Base-by-base conservation (phyloP, 495 filamentous ascomycete species). In the Annulohypoxylon maeteangense region DNA sequence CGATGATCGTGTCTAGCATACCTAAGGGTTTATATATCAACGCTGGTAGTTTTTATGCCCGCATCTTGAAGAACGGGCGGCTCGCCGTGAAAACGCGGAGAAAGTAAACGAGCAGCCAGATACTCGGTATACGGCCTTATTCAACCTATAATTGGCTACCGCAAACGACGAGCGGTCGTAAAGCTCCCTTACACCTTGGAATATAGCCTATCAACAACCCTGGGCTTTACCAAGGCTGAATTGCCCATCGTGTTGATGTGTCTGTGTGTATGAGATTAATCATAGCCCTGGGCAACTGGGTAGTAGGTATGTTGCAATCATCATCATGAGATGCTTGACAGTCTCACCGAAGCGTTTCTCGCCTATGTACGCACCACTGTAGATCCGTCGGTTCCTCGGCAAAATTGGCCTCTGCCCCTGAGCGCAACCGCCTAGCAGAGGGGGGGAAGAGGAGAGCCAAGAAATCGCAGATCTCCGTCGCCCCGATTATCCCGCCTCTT, bases 371-470 rank as follows among this genome's bases (percentile, higher is more conserved):
- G 38, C 29, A 20, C 45, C 57, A 18, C 61, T 42, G 40, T 11
- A 36, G 51, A 71, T 71, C 62, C 42, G 51, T 50, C 57, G 58
- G 57, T 29, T 71, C 23, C 14, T 58, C 57, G 68, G 68, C 62
- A 48, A 62, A 48, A 31, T 18, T 40, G 11, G 11, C 36, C 12
- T n/a, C 4, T 38, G 12, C 36, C 36, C 36, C 36, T 40, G 36
- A 40, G 12, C 11, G 27, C 50, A 51, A 51, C 42, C 25, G 25
- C 4, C 10, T 20, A 42, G 40, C 16, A 18, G 40, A 44, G n/a
- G 20, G 40, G 23, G n/a, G 16, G 11, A 7, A 3, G 34, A 23
- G 12, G 34, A 23, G 12, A 55, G 69, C 69, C 69, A 67, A 71
- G 68, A 45, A 38, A 20, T 40, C 12, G 34, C 23, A 25, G 61